Evolutionary conservation across 1,139 yeast species (phyloP).

Genomic region (Kazachstania sp.): DNA sequence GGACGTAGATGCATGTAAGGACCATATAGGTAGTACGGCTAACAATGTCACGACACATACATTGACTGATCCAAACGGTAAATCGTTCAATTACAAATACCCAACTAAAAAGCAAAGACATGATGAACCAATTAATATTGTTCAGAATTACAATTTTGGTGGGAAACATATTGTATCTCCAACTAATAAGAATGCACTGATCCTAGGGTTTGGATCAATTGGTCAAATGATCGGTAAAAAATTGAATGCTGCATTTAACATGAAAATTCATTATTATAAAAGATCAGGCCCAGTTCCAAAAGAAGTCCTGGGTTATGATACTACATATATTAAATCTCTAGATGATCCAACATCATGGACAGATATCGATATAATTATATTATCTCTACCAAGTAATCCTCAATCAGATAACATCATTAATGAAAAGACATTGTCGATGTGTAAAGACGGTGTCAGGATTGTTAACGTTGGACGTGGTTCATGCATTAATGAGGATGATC

Average conservation of each 20-base stretch:
- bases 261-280: constrained; percentile 59
- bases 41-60: constrained; percentile 13
- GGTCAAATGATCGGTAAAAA: constrained; percentile 58
- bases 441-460: constrained; percentile 50
- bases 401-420: constrained; percentile 52
- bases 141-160: constrained; percentile 40
- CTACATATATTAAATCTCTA: constrained; percentile 38
- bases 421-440: constrained; percentile 36
- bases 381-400: constrained; percentile 61
- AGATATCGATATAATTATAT: constrained; percentile 49
- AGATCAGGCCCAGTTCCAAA: constrained; percentile 39
- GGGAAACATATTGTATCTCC: constrained; percentile 45
- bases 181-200: constrained; percentile 50
- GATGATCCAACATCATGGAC: constrained; percentile 31
- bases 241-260: constrained; percentile 46
- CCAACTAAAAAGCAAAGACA: constrained; percentile 3
- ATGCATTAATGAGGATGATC: constrained; percentile 63
- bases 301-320: constrained; percentile 41
- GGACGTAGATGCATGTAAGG: constrained; percentile 32
- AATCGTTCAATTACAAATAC: constrained; percentile 2
- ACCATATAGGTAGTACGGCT: constrained; percentile 31
- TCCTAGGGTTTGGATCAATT: constrained; percentile 74
- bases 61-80: background rate
- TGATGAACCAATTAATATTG: constrained; percentile 14
- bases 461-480: constrained; percentile 77